Evolutionary conservation across 23 red algal genomes (phyloP).

Genomic region (Pyropia haitanensis): DNA sequence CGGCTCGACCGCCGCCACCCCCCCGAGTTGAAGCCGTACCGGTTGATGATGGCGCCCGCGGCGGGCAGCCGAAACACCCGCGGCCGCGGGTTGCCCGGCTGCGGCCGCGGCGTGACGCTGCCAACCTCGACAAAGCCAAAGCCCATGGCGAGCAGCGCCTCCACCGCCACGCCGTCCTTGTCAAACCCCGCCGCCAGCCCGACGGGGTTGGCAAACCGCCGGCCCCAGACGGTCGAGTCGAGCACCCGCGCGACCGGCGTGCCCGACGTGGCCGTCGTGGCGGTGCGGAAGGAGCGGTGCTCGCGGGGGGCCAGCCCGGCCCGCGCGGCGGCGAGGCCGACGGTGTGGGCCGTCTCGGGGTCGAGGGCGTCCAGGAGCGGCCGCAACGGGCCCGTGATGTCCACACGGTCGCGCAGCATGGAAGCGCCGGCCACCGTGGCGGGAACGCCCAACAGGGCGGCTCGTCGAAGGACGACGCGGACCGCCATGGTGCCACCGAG

Average conservation of each 20-base stretch:
- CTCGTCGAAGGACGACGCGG: too few species aligned
- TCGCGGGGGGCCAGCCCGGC: too few species aligned
- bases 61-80: constrained; percentile 72
- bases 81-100: constrained; percentile 69
- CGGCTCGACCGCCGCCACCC: constrained; percentile 22
- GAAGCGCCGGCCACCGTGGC: too few species aligned
- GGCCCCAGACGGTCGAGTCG: constrained; percentile 43
- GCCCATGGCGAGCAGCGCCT: constrained; percentile 53
- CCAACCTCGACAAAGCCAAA: constrained; percentile 95
- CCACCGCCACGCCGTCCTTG: constrained; percentile 78
- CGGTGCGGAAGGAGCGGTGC: too few species aligned
- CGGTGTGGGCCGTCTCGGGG: too few species aligned
- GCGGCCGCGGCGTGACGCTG: constrained; percentile 73
- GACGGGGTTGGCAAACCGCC: constrained; percentile 56
- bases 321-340: too few species aligned
- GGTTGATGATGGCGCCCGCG: constrained; percentile 81
- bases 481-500: too few species aligned
- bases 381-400: too few species aligned
- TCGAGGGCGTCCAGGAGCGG: too few species aligned
- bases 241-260: constrained; percentile 1
- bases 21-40: constrained; percentile 91
- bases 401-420: too few species aligned
- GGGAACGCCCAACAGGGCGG: too few species aligned
- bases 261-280: too few species aligned
- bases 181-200: constrained; percentile 94